Percentiles rank a stretch among this genome's conserved stretches.
Evolutionary conservation across 2,329 filamentous ascomycete species (phyloP).

Genomic region (Fusarium odoratissimum): DNA sequence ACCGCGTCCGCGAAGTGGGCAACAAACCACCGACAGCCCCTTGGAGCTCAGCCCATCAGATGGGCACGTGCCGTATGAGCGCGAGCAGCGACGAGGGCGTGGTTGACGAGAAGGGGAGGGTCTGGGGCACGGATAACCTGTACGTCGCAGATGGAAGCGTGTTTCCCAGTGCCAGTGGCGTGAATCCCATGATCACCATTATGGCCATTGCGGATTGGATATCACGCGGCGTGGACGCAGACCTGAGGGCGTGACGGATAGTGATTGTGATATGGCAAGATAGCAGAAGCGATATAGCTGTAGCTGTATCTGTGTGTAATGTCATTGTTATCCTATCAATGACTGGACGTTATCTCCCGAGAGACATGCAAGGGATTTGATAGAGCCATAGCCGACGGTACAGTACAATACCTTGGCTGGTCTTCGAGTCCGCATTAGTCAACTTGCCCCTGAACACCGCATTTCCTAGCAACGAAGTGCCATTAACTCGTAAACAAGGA

Average conservation of each 20-base stretch:
- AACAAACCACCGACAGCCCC: conserved; percentile 62
- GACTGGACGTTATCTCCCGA: conserved; percentile 16
- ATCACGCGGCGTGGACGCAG: conserved; percentile 65
- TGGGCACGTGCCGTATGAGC: conserved; percentile 82
- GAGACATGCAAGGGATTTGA: conserved; percentile 18
- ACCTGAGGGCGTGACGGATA: conserved; percentile 47
- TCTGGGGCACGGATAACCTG: conserved; percentile 74
- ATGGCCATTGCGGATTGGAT: conserved; percentile 79
- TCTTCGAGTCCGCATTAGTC: conserved; percentile 9
- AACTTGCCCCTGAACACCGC: conserved; percentile 21
- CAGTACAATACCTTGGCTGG: neutral
- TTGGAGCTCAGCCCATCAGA: conserved; percentile 83
- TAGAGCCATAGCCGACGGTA: conserved; percentile 9
- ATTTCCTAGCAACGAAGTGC: conserved; percentile 25
- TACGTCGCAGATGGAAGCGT: conserved; percentile 81
- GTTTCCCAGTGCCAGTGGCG: conserved; percentile 80
- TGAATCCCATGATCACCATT: conserved; percentile 84
- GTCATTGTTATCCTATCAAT: conserved; percentile 23
- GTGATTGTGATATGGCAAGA: conserved; percentile 1
- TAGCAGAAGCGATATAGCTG: conserved; percentile 10
- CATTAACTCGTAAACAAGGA: conserved; percentile 18
- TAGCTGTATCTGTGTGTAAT: conserved; percentile 16
- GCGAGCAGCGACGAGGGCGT: conserved; percentile 62
- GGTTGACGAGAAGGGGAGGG: conserved; percentile 66
- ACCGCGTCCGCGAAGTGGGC: conserved; percentile 59